Base-by-base conservation (phyloP, 305 asterid species). In the Solanum hybrid region DNA sequence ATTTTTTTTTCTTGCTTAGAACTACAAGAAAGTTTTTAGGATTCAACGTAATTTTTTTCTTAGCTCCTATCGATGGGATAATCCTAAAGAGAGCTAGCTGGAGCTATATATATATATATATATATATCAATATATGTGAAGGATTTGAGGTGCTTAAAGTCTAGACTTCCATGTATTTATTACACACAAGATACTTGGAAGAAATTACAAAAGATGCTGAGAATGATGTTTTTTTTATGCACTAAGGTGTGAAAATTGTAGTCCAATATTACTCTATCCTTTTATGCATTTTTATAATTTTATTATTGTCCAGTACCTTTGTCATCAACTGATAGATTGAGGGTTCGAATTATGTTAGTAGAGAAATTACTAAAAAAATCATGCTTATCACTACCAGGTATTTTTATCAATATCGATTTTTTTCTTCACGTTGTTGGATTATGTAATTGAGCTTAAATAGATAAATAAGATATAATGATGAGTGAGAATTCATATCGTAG, bases 151-250 rank as follows among this genome's bases (percentile, higher is more conserved):
- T 51, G 68, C 22, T 51, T 51, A 57, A 57, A 57, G 70, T 57
- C 10, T 57, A 57, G 70, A 57, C 24, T 57, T 41, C 61, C 61
- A 41, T 17, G 70, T 57, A 86, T 92, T 32, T 76, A 86, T 32
- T 76, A 86, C 70, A 86, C 27, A 68, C 72, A 29, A 87, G 5
- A 82, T 51, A 77, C 70, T 10, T 29, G 20, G n/a, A 78, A 85
- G 32, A 39, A 81, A 57, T 57, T 57, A 31, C 22, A 81, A 79
- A 90, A 93, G 96, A 96, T 94, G 96, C 94, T 90, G 96, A 93
- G 92, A 94, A 92, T 94, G 95, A 95, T 91, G 91, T 89, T 90
- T 90, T 92, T 89, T 57, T 70, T 70, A 33, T 26, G 36, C 92
- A 89, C 88, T 89, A 90, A 20, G 79, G 65, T 89, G n/a, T 79